Conservation (phyloP, 805 yeast genomes). For the Danielozyma ontarioensis region DNA sequence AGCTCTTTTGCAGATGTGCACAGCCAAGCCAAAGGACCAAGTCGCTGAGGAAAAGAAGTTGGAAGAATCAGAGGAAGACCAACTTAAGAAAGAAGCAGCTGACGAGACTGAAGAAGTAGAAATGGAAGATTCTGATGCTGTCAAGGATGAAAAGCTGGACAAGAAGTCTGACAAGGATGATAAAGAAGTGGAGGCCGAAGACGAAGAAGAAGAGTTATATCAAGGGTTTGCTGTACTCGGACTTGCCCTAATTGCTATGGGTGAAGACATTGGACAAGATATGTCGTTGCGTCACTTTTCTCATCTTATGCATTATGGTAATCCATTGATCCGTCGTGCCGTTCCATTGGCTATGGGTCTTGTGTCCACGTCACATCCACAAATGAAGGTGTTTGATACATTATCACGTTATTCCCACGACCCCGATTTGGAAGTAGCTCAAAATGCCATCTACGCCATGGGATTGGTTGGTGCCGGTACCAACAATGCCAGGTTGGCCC, state of each 20-base stretch:
- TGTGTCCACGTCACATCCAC: slow-evolving; percentile 88
- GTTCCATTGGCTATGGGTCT: slow-evolving; percentile 99
- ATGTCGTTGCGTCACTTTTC: slow-evolving; percentile 97
- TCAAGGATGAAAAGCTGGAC: slow-evolving; percentile 15
- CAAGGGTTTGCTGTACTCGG: slow-evolving; percentile 94
- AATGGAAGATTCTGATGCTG: neutral
- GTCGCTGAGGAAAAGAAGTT: slow-evolving; percentile 57
- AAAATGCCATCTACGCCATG: slow-evolving; percentile 93
- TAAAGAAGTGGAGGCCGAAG: slow-evolving; percentile 21
- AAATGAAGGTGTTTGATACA: slow-evolving; percentile 95
- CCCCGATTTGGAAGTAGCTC: slow-evolving; percentile 87
- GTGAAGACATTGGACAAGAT: slow-evolving; percentile 96
- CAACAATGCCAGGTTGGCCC: slow-evolving; percentile 96
- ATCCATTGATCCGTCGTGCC: slow-evolving; percentile 81
- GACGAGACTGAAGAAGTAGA: slow-evolving; percentile 15
- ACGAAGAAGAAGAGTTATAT: slow-evolving; percentile 50
- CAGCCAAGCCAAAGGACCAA: slow-evolving; percentile 59
- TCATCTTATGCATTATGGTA: slow-evolving; percentile 97
- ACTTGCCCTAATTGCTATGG: slow-evolving; percentile 90
- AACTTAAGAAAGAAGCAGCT: slow-evolving; percentile 22
- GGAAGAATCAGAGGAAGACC: slow-evolving; percentile 40
- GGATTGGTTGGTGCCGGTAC: slow-evolving; percentile 99
- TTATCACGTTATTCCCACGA: slow-evolving; percentile 95
- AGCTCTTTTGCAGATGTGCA: slow-evolving; percentile 81
- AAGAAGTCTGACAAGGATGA: slow-evolving; percentile 23